Evolutionary conservation across 129 eudicot genomes (phyloP).

Genomic region (Scalesia atractyloides): DNA sequence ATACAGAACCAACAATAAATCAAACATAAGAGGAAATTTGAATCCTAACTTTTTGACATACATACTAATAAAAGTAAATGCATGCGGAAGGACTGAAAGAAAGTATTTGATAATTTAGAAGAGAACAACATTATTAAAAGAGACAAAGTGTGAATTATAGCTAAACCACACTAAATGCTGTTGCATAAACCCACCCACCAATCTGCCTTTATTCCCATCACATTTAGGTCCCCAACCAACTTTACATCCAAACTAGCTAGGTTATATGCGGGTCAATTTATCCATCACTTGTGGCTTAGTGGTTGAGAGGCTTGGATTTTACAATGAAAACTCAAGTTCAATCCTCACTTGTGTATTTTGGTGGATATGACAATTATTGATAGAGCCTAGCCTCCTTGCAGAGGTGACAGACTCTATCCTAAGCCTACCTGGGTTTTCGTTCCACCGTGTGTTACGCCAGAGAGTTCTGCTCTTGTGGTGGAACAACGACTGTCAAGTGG

Average conservation of each 20-base stretch:
- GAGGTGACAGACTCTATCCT: too few species aligned
- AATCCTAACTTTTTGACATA: background rate
- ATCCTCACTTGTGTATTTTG: too few species aligned
- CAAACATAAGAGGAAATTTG: background rate
- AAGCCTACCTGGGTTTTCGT: too few species aligned
- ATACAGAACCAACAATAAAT: too few species aligned
- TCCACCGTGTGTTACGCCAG: too few species aligned
- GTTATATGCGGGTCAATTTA: background rate
- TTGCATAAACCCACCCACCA: constrained; percentile 40
- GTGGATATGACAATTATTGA: too few species aligned
- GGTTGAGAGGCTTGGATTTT: too few species aligned
- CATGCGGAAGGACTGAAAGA: constrained; percentile 2
- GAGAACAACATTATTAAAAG: constrained; percentile 19
- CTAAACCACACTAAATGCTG: constrained; percentile 34
- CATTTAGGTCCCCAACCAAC: constrained; percentile 38
- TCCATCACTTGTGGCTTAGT: too few species aligned
- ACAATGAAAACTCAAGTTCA: too few species aligned
- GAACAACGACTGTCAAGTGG: too few species aligned
- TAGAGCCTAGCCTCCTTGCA: too few species aligned
- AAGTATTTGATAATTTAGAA: constrained; percentile 1
- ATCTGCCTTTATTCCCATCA: constrained; percentile 32
- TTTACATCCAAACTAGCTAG: background rate
- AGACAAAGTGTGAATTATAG: constrained; percentile 27
- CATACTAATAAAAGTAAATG: constrained; percentile 22
- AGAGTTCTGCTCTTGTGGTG: too few species aligned